These are phyloP conservation scores for Calonectria pteridis DNA, from an alignment of 2,329 filamentous ascomycete species.

Conservation along the genomic window DNA sequence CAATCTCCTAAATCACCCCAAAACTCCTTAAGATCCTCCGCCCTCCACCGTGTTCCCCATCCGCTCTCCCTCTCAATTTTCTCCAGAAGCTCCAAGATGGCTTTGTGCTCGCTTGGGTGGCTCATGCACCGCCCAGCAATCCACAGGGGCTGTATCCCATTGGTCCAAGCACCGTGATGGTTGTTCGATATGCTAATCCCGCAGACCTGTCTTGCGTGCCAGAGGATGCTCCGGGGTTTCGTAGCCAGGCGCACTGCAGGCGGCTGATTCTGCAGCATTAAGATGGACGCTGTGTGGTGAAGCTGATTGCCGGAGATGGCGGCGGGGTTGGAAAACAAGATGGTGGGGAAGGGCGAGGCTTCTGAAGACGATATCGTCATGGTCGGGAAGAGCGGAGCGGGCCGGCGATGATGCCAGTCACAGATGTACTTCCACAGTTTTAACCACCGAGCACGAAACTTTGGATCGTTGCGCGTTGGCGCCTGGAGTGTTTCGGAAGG, in stretches of 20 bases:
- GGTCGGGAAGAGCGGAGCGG: conserved; percentile 52
- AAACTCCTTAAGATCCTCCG: conserved; percentile 63
- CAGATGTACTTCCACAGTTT: conserved; percentile 54
- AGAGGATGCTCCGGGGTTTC: conserved; percentile 55
- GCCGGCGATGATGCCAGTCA: conserved; percentile 55
- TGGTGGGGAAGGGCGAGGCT: conserved; percentile 61
- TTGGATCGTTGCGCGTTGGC: conserved; percentile 37
- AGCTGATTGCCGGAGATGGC: conserved; percentile 68
- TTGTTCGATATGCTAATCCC: conserved; percentile 65
- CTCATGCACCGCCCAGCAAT: conserved; percentile 65
- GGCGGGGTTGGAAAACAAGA: conserved; percentile 63
- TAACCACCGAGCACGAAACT: conserved; percentile 50
- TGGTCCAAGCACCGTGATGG: conserved; percentile 66
- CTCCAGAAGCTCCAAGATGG: conserved; percentile 60
- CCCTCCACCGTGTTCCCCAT: conserved; percentile 66
- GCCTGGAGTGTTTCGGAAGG: conserved; percentile 30
- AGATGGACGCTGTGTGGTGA: conserved; percentile 65
- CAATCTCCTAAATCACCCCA: conserved; percentile 58
- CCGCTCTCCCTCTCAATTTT: conserved; percentile 65
- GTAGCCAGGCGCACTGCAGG: conserved; percentile 54
- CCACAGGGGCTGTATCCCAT: conserved; percentile 66
- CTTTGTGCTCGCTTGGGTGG: conserved; percentile 56
- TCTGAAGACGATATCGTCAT: conserved; percentile 54
- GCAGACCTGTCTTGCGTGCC: conserved; percentile 66
- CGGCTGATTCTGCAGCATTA: conserved; percentile 63